Percentiles rank a stretch among this genome's conserved stretches.
Conservation (phyloP, 331 rosid species). For the Saraca asoca region DNA sequence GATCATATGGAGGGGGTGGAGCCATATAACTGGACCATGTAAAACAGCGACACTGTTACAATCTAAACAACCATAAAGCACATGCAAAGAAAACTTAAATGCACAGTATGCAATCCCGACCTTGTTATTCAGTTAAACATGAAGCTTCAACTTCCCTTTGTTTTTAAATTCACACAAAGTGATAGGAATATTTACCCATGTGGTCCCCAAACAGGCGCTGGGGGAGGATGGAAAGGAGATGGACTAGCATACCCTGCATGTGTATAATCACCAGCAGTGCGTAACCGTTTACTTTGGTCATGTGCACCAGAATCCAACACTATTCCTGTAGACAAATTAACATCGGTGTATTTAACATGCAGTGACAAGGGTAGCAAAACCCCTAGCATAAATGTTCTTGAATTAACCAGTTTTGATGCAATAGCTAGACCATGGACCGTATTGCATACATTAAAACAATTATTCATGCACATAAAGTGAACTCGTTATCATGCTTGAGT, state of each 20-base stretch:
- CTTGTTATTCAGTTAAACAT: too few relatives aligned
- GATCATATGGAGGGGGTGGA: conserved; percentile 94
- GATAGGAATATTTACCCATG: conserved; percentile 69
- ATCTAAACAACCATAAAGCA: neutral
- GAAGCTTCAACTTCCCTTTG: too few relatives aligned
- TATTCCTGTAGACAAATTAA: conserved; percentile 52
- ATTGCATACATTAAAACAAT: too few relatives aligned
- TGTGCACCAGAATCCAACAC: conserved; percentile 74
- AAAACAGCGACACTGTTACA: conserved; percentile 33
- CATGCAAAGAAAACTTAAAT: too few relatives aligned
- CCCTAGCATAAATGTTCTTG: too few relatives aligned
- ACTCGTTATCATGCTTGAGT: too few relatives aligned
- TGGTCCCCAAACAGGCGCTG: conserved; percentile 93
- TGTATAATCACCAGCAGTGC: conserved; percentile 91
- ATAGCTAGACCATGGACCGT: neutral
- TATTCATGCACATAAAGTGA: too few relatives aligned
- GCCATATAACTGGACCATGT: conserved; percentile 77
- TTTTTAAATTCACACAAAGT: too few relatives aligned
- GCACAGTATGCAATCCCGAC: too few relatives aligned
- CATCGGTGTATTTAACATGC: conserved; percentile 35
- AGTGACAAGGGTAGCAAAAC: too few relatives aligned
- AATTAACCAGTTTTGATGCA: neutral
- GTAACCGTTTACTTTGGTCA: conserved; percentile 87
- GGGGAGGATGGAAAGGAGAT: conserved; percentile 92
- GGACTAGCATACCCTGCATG: conserved; percentile 84